Evolutionary conservation across 2,329 filamentous ascomycete genomes (phyloP), one percentile per base, ranked within the genome.

Genomic region (Colletotrichum liaoningense): DNA sequence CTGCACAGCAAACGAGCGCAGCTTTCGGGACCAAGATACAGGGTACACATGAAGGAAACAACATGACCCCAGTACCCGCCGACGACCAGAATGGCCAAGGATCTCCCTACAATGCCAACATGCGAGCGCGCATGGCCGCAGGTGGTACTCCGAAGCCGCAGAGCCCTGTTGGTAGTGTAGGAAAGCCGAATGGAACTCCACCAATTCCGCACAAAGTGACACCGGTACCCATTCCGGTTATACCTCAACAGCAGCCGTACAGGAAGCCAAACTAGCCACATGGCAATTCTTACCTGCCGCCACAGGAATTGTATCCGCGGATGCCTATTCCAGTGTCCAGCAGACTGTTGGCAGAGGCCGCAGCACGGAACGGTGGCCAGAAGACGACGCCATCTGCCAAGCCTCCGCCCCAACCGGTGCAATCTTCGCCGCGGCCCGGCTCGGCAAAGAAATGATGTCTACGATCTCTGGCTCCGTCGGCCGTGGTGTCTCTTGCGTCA

Each of bases 11-110:
- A 74, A 81, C 84, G 33, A 82, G 82, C 26, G 79, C 80, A 71
- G 82, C 83, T 70, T 84, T 85, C 69, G 81, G 81, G 24, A 82
- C 85, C 59, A 85, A 84, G 77, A 81, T 84, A 77, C 14, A 90
- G 81, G 66, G 94, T 82, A 73, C 87, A 81, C 71, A 86, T 71
- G 75, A 82, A 4, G 76, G 81, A 0, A 82, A 82, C 22, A 77
- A 82, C 22, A 77, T 85, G 24, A 80, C 80, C n/a, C 82, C 82
- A 24, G 82, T 84, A 24, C 82, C 83, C 0, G 75, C 83, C 9
- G 80, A 80, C 35, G 79, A 80, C 12, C 63, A 52, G 24, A 79
- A 78, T 14, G 79, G 81, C 35, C 81, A 84, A 42, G 77, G 79
- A 8, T 71, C 69, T 58, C 76, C 80, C 30, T 83, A 83, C 76